phyloP scores from a whole-genome alignment of 805 yeast species.

The Lachancea dasiensis region DNA sequence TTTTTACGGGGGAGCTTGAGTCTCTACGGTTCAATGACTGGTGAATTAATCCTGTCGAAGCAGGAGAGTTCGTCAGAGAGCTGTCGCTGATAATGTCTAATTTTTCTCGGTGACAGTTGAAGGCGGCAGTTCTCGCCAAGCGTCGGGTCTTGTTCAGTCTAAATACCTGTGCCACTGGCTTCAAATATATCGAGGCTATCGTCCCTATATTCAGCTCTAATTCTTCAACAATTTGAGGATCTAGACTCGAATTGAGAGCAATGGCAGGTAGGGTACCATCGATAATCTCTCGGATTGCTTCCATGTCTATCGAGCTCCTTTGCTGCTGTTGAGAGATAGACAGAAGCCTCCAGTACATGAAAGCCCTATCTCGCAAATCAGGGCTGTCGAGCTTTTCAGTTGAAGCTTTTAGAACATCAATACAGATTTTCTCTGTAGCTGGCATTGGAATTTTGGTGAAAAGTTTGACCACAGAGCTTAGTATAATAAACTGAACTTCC shows the following conservation, averaged over 20 bases:
- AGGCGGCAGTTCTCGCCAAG: conserved; percentile 47
- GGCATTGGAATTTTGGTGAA: conserved; percentile 51
- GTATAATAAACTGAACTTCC: conserved; percentile 65
- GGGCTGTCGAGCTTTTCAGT: conserved; percentile 77
- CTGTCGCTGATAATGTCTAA: conserved; percentile 16
- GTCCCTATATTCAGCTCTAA: conserved; percentile 77
- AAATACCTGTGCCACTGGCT: conserved; percentile 79
- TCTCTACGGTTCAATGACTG: conserved; percentile 1
- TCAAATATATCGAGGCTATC: conserved; percentile 74
- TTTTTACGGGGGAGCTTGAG: conserved; percentile 7
- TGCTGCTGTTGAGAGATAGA: conserved; percentile 33
- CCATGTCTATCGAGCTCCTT: conserved; percentile 34
- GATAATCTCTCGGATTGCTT: conserved; percentile 47
- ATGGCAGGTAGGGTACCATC: conserved; percentile 58
- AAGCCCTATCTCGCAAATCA: conserved; percentile 81
- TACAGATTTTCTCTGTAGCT: conserved; percentile 49
- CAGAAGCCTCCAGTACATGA: conserved; percentile 76
- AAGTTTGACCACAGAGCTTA: conserved; percentile 69
- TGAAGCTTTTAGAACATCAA: conserved; percentile 55
- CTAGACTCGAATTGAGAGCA: conserved; percentile 62
- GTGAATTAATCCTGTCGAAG: neutral
- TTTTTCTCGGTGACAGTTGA: conserved; percentile 25
- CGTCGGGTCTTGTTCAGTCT: conserved; percentile 49
- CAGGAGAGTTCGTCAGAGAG: conserved; percentile 12
- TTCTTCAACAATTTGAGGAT: conserved; percentile 68